Evolutionary conservation across 257 asterid genomes (phyloP), one percentile per base, ranked within the genome.

Genomic region (Haberlea rhodopensis): DNA sequence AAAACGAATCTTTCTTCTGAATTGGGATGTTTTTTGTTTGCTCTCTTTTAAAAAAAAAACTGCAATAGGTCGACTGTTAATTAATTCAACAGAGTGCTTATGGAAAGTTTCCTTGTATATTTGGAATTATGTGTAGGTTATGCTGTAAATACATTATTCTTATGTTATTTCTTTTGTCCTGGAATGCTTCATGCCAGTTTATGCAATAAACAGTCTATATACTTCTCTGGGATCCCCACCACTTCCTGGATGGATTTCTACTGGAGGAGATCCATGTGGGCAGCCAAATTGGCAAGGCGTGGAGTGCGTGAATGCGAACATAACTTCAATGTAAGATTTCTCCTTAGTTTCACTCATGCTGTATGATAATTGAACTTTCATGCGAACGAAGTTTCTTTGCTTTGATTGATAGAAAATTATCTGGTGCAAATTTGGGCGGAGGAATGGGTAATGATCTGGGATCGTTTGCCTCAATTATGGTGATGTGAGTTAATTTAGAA

Each of bases 211-310:
- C 66, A 83, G 84, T 77, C 78, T 92, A 18, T 82, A 89, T 77
- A 75, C 76, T 56, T 79, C 85, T 49, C 71, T 92, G 81, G 91
- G 89, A 66, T 68, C 54, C 60, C 97, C 97, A 0, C 69, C 71
- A 7, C 89, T 92, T 62, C 70, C 85, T 37, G 95, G 91, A 26
- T 92, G 99, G 97, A 28, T 81, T 23, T 87, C 86, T 11, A 5
- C 73, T 55, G 97, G 94, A 65, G 96, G 90, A 53, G 99, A 92
- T 80, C 99, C 99, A 3, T 92, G 99, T 25, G 97, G 91, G 54
- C 81, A 77, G n/a, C 81, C 80, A 8, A 71, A 73, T 66, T 92
- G 99, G 99, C 88, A 77, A 69, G 99, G 99, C 15, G 90, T 92
- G 40, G 85, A 78, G 62, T 92, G 99, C 69, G 99, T 92, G 59